Percentiles rank a stretch among this genome's conserved stretches.
Conservation (phyloP, 2,329 filamentous ascomycete genomes). For the Emergomyces orientalis region DNA sequence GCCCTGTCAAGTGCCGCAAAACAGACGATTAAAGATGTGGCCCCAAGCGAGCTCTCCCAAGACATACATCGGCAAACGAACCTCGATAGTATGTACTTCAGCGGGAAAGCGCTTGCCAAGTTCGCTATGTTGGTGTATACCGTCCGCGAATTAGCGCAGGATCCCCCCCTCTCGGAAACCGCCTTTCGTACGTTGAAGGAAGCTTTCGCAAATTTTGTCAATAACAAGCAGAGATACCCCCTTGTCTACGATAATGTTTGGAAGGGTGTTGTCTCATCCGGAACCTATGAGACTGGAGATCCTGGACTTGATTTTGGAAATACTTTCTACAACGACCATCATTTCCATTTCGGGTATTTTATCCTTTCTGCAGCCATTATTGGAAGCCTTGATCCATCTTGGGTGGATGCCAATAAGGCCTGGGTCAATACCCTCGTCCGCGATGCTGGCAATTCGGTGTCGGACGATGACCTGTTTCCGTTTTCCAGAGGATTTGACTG, state of each 20-base stretch:
- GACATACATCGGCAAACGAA: conserved; percentile 65
- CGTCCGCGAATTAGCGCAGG: conserved; percentile 53
- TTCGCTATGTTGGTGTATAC: conserved; percentile 62
- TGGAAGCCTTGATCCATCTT: conserved; percentile 64
- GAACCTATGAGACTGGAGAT: conserved; percentile 61
- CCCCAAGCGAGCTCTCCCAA: conserved; percentile 64
- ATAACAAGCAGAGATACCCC: conserved; percentile 57
- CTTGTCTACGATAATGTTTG: conserved; percentile 52
- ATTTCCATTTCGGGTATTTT: conserved; percentile 70
- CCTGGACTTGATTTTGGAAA: conserved; percentile 78
- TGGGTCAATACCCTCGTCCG: conserved; percentile 79
- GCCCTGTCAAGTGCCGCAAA: conserved; percentile 44
- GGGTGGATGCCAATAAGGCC: conserved; percentile 62
- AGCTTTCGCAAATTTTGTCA: conserved; percentile 56
- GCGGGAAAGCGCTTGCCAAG: conserved; percentile 75
- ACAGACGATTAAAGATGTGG: conserved; percentile 50
- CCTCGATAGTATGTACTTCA: conserved; percentile 83
- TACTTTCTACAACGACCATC: conserved; percentile 59
- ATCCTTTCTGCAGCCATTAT: conserved; percentile 79
- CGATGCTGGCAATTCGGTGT: conserved; percentile 69
- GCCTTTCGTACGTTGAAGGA: conserved; percentile 55
- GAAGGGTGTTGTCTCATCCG: conserved; percentile 72
- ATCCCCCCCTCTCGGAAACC: conserved; percentile 47
- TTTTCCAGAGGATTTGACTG: conserved; percentile 81
- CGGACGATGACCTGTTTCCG: conserved; percentile 65